Base-by-base conservation (phyloP, 2,329 filamentous ascomycete genomes). In the Amphichorda felina region DNA sequence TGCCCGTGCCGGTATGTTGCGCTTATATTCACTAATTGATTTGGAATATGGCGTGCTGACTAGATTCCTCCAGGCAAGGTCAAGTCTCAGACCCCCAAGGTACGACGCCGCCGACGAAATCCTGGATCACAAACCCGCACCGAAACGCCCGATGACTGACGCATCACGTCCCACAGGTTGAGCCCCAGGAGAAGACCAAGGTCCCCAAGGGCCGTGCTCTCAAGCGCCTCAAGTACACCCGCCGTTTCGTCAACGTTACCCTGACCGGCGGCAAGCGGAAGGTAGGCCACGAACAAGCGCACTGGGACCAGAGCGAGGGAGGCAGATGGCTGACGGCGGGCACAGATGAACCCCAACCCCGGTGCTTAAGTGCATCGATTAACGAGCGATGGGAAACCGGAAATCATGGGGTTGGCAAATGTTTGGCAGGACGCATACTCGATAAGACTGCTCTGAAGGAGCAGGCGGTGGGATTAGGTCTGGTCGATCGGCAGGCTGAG, bases 221-320 rank as follows among this genome's bases (percentile, higher is more conserved):
- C 72, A 96, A 96, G 87, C 79, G 89, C 60, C 79, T 93, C 64
- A 79, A 77, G 65, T 95, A 95, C 79, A 94, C 86, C 55, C 83
- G 89, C 64, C 87, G 89, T 59, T 96, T 96, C 74, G 88, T 96
- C 54, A 95, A 96, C 71, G 87, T 96, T 61, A 91, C 85, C 59
- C 76, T 94, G 69, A 93, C 88, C 50, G 88, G 87, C 66, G 89
- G 89, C 72, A 96, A 96, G 88, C 77, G 89, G 68, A 95, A 95
- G 86, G 86, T 91, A 29, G 9, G 26, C 16, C 13, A 14, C 13
- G 34, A 37, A 16, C 11, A 30, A 7, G 28, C 15, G 8, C 15
- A 31, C 15, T 17, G 14, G 18, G 8, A 13, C 5, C 11, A 17
- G 28, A 14, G 16, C 13, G 9, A 15, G 14, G 26, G 31, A 22